Conservation (phyloP, 805 yeast genomes). For the Pichia eremophila region DNA sequence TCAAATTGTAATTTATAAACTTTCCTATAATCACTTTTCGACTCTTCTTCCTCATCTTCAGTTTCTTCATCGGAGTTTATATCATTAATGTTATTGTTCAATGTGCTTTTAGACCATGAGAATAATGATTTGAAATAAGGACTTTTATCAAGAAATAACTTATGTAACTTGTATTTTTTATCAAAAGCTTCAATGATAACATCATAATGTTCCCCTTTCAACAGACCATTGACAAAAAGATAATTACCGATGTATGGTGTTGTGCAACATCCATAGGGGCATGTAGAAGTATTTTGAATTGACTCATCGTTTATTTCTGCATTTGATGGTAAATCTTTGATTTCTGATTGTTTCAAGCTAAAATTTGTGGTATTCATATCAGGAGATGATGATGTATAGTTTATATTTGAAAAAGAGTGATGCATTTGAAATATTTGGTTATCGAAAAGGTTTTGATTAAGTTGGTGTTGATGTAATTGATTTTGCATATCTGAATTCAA, state of each 20-base stretch:
- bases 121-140: slow-evolving; percentile 40
- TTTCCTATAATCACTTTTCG: background rate
- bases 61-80: slow-evolving; percentile 1
- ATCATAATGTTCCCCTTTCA: slow-evolving; percentile 40
- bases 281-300: background rate
- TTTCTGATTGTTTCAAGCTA: background rate
- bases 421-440: slow-evolving; percentile 35
- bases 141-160: slow-evolving; percentile 35
- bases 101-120: slow-evolving; percentile 30
- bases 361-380: background rate
- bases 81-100: slow-evolving; percentile 4
- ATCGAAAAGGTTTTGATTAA: slow-evolving; percentile 31
- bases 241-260: slow-evolving; percentile 4
- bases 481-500: background rate
- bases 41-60: background rate
- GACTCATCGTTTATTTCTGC: background rate
- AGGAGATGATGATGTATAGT: background rate
- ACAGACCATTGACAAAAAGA: slow-evolving; percentile 25
- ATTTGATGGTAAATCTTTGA: background rate
- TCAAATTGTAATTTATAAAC: slow-evolving; percentile 28
- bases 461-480: slow-evolving; percentile 24
- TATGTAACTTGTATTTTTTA: slow-evolving; percentile 35
- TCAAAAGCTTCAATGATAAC: slow-evolving; percentile 40
- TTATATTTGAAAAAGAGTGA: slow-evolving; percentile 7
- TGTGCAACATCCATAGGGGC: slow-evolving; percentile 8